phyloP scores from a whole-genome alignment of 2,329 filamentous ascomycete species.

The Fusarium solani-melongenae region DNA sequence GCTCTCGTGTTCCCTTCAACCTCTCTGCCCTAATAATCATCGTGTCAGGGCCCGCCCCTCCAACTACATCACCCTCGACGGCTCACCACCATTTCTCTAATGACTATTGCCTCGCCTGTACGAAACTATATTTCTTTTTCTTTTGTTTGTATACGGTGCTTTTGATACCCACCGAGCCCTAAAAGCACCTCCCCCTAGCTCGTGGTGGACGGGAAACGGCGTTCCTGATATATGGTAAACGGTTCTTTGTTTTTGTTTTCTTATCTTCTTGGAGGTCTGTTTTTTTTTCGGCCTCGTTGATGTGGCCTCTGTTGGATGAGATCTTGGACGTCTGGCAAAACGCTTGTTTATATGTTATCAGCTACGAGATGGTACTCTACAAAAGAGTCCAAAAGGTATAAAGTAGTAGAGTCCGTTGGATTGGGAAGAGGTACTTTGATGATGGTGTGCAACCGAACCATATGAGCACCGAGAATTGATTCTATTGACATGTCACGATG shows the following conservation, averaged over 20 bases:
- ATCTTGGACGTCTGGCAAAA: conserved; percentile 1
- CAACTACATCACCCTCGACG: background rate
- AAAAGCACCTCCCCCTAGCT: conserved; percentile 30
- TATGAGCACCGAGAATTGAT: conserved; percentile 23
- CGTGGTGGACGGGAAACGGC: conserved; percentile 37
- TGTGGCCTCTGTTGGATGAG: conserved; percentile 23
- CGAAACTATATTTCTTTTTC: conserved; percentile 13
- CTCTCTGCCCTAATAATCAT: background rate
- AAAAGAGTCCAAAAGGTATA: background rate
- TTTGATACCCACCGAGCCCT: conserved; percentile 44
- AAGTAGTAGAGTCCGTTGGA: conserved; percentile 5
- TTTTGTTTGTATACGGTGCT: conserved; percentile 34
- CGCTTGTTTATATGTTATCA: background rate
- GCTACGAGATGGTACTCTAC: background rate
- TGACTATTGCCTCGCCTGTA: conserved; percentile 30
- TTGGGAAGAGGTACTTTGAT: conserved; percentile 8
- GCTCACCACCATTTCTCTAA: conserved; percentile 26
- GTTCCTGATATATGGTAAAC: conserved; percentile 19
- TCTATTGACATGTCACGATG: conserved; percentile 7
- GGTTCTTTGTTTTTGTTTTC: conserved; percentile 1
- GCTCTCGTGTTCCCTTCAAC: background rate
- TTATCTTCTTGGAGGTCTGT: background rate
- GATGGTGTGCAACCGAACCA: conserved; percentile 19
- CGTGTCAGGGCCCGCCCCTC: background rate
- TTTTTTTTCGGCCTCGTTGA: background rate